Evolutionary conservation across 305 asterid genomes (phyloP), one percentile per base, ranked within the genome.

Genomic region (Fraxinus nigra): DNA sequence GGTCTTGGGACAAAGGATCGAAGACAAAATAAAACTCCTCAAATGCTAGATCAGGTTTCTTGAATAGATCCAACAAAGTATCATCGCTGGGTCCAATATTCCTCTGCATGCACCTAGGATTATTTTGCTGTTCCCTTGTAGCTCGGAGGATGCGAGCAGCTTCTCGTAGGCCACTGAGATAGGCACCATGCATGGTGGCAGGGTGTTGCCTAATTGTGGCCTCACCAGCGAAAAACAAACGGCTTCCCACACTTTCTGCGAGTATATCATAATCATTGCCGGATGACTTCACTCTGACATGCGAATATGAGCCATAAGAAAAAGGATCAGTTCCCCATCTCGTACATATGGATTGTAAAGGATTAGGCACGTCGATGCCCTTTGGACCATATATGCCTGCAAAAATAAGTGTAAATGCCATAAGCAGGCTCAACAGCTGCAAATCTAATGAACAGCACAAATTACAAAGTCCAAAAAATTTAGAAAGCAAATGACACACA

Each of bases 101-200:
- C 85, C 85, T 93, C 43, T 56, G 91, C 48, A 90, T 78, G 84
- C 22, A 35, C 80, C 82, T 90, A 18, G 86, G 85, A 81, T 87
- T 61, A 72, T 54, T 83, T 80, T 85, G 91, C 74, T 81, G 77
- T 76, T 75, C 87, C 78, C 87, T 86, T 70, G 85, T 80, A 74
- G 91, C 85, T 84, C 79, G 88, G 78, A 89, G 89, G 43, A 93
- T 93, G 26, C 85, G 83, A 40, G 94, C 89, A 83, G 98, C 98
- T 89, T 93, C 98, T 85, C 98, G 85, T 81, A 93, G 88, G 78
- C 98, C 98, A 79, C 98, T 93, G 81, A 93, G 92, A 77, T 91
- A 93, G 78, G 98, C 98, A 70, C 97, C 97, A 26, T 92, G 97
- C 97, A 93, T 93, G 84, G 98, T 93, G 82, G 97, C 98, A 18